A percentile compares a stretch with the other conserved stretches of the same genome.
phyloP scores from a whole-genome alignment of 1,284 basidiomycete species.

The Tylopilus sp. region DNA sequence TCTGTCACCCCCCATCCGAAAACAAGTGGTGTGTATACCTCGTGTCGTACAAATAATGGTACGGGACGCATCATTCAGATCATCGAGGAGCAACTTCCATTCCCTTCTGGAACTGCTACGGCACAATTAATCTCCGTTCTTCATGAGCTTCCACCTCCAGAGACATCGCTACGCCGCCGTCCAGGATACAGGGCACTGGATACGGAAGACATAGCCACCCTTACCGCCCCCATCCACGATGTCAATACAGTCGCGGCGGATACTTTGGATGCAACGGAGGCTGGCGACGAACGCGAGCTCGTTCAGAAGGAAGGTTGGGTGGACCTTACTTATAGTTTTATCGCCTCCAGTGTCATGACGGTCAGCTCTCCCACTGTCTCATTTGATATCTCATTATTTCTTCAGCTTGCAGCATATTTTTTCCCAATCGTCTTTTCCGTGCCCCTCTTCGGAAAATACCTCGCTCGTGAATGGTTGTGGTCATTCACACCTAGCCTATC shows the following conservation, averaged over 20 bases:
- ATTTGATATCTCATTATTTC: slow-evolving; percentile 3
- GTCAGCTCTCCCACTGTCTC: slow-evolving; percentile 41
- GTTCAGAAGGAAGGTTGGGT: slow-evolving; percentile 67
- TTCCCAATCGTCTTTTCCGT: slow-evolving; percentile 90
- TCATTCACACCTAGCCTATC: slow-evolving; percentile 90
- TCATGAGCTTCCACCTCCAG: slow-evolving; percentile 70
- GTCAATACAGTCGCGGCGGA: neutral
- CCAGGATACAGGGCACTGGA: slow-evolving; percentile 50
- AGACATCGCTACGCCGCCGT: slow-evolving; percentile 50
- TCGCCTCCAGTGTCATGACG: slow-evolving; percentile 66
- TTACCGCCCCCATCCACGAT: slow-evolving; percentile 1
- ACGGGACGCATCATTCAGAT: slow-evolving; percentile 49
- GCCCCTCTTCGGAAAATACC: slow-evolving; percentile 84
- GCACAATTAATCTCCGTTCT: slow-evolving; percentile 92
- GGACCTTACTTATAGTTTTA: slow-evolving; percentile 72
- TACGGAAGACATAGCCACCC: slow-evolving; percentile 31
- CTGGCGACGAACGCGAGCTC: slow-evolving; percentile 39
- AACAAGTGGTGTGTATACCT: slow-evolving; percentile 73
- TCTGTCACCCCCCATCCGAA: slow-evolving; percentile 87
- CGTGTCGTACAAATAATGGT: neutral
- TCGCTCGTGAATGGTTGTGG: slow-evolving; percentile 91
- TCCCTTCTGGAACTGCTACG: slow-evolving; percentile 95
- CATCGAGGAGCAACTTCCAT: slow-evolving; percentile 88
- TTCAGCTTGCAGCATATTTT: slow-evolving; percentile 74
- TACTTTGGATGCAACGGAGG: slow-evolving; percentile 13